phyloP scores from a whole-genome alignment of 2,329 filamentous ascomycete species.

The Beauveria bassiana region DNA sequence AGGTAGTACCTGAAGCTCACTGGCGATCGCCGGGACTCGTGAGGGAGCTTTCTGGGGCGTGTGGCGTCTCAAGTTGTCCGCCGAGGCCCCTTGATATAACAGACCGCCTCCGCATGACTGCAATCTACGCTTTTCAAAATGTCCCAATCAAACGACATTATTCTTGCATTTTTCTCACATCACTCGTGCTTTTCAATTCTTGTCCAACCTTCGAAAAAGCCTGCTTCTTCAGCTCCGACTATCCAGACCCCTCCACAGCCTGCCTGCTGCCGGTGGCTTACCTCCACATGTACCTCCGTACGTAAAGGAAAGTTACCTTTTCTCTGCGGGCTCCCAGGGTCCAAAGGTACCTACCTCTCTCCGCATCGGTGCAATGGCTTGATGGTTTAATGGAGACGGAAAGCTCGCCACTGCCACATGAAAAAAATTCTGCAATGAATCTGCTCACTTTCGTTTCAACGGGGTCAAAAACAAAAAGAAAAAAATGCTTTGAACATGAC shows the following conservation, averaged over 20 bases:
- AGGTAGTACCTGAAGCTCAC: background rate
- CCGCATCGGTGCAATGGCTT: background rate
- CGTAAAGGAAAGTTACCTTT: background rate
- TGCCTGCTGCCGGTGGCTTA: background rate
- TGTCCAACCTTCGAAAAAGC: background rate
- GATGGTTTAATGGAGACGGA: too few species aligned
- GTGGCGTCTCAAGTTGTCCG: constrained; percentile 8
- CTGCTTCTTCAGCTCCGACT: background rate
- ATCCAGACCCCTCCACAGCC: background rate
- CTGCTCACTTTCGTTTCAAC: too few species aligned
- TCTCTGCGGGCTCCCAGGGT: background rate
- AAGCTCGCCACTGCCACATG: background rate
- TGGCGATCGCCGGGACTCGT: background rate
- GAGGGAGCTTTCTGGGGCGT: constrained; percentile 5
- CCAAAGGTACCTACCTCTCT: background rate
- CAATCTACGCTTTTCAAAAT: background rate
- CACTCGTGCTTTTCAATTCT: background rate
- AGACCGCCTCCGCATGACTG: background rate
- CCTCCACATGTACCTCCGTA: background rate
- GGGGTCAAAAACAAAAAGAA: background rate
- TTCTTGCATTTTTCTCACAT: background rate
- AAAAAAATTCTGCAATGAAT: background rate
- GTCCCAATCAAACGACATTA: background rate
- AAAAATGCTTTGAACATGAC: too few species aligned
- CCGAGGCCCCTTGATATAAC: background rate